Evolutionary conservation across 768 basidiomycete genomes (phyloP).

Genomic region (Phaffia tasmanica): DNA sequence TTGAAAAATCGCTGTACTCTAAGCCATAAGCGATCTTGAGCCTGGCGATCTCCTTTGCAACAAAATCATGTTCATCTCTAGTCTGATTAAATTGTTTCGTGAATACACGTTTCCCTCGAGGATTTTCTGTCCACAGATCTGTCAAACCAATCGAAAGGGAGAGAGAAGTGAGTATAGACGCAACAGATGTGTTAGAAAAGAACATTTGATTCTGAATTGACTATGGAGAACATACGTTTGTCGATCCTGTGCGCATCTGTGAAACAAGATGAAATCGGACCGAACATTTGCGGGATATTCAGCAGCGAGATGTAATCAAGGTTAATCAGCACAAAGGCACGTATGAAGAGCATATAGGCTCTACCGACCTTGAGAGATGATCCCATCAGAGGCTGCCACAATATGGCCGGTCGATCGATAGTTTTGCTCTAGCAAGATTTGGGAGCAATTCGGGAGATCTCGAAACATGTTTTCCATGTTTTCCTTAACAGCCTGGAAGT

Average conservation of each 20-base stretch:
- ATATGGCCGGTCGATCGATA: conserved; percentile 76
- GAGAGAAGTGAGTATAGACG: neutral
- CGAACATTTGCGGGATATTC: neutral
- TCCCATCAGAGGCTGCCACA: conserved; percentile 57
- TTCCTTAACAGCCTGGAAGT: conserved; percentile 45
- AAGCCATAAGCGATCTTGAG: conserved; percentile 63
- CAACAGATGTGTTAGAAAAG: conserved; percentile 46
- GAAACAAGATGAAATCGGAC: neutral
- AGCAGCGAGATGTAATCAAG: neutral
- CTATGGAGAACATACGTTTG: conserved; percentile 61
- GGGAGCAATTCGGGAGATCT: conserved; percentile 55
- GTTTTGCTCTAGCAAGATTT: conserved; percentile 71
- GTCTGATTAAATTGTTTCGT: conserved; percentile 35
- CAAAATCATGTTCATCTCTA: conserved; percentile 56
- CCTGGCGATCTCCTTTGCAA: conserved; percentile 67
- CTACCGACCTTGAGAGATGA: conserved; percentile 63
- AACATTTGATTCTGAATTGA: conserved; percentile 53
- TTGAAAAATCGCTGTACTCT: conserved; percentile 62
- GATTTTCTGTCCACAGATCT: neutral
- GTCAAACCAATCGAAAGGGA: neutral
- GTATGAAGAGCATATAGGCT: neutral
- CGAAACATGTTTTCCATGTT: conserved; percentile 62
- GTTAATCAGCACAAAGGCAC: neutral
- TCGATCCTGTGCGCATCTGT: conserved; percentile 62
- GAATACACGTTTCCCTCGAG: neutral